Conservation (phyloP, 2,329 filamentous ascomycete genomes). For the Mycosphaerella arachidis region DNA sequence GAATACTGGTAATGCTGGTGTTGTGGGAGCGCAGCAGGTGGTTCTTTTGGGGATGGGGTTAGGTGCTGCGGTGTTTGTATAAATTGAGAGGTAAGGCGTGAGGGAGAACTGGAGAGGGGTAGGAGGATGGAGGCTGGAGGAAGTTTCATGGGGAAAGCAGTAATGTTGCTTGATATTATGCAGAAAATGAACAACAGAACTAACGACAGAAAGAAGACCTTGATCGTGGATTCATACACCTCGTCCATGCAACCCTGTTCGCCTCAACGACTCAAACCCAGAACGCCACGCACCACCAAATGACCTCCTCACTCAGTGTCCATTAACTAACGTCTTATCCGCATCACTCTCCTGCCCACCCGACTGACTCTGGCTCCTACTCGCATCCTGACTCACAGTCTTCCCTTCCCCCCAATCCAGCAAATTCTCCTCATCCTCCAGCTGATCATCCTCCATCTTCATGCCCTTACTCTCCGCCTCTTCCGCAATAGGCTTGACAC, state of each 20-base stretch:
- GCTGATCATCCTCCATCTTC: conserved; percentile 29
- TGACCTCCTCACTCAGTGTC: not conserved
- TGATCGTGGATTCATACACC: not conserved
- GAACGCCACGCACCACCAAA: not conserved
- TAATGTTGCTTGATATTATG: not conserved
- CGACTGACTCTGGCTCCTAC: conserved; percentile 12
- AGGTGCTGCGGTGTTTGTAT: conserved; percentile 1
- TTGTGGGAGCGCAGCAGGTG: conserved; percentile 1
- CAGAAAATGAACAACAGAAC: not conserved
- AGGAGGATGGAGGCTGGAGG: not conserved
- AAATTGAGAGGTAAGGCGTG: not conserved
- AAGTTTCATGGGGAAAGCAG: not conserved
- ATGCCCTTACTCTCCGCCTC: conserved; percentile 32
- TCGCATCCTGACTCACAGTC: conserved; percentile 7
- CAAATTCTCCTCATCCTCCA: conserved; percentile 20
- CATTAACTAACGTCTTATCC: conserved; percentile 5
- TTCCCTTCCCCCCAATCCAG: conserved; percentile 22
- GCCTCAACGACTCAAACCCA: not conserved
- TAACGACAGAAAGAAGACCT: no score
- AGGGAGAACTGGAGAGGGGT: not conserved
- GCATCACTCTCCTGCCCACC: conserved; percentile 2
- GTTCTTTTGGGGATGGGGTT: conserved; percentile 9
- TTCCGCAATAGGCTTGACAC: conserved; percentile 37
- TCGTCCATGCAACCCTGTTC: not conserved
- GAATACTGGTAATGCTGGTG: conserved; percentile 1